Evolutionary conservation across 2,329 filamentous ascomycete genomes (phyloP).

Genomic region (Xylaria sp.): DNA sequence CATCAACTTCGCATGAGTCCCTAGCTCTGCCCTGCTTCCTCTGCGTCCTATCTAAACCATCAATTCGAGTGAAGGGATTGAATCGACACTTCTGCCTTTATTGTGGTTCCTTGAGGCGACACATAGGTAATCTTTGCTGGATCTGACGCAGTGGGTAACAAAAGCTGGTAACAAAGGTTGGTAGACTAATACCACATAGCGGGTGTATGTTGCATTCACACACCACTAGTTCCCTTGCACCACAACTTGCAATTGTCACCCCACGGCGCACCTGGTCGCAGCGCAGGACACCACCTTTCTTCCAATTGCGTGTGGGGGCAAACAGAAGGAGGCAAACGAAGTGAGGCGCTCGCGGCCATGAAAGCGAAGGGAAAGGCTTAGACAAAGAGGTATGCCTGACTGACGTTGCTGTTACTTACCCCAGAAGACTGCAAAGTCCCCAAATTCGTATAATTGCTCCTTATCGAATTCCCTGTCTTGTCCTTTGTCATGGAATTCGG

Average conservation of each 20-base stretch:
- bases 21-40: conserved; percentile 17
- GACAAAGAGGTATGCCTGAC: conserved; percentile 3
- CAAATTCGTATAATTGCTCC: conserved; percentile 11
- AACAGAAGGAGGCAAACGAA: conserved; percentile 13
- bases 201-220: conserved; percentile 4
- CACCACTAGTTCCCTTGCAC: conserved; percentile 9
- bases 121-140: conserved; percentile 3
- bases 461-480: conserved; percentile 4
- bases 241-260: conserved; percentile 13
- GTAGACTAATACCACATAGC: conserved; percentile 7
- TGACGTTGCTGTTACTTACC: conserved; percentile 30
- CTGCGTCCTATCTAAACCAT: conserved; percentile 9
- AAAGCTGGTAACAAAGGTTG: conserved; percentile 15
- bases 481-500: conserved; percentile 15
- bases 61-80: conserved; percentile 14
- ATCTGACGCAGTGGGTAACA: conserved; percentile 15
- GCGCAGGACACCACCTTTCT: conserved; percentile 4
- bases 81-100: not conserved
- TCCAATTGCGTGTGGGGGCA: conserved; percentile 10
- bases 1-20: conserved; percentile 13
- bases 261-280: conserved; percentile 13
- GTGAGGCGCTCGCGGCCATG: not conserved
- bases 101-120: not conserved
- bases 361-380: not conserved
- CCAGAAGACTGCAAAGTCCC: conserved; percentile 6